Evolutionary conservation across 306 rosid species (phyloP), one percentile per base, ranked within the genome.

Genomic region (Citrullus amarus): DNA sequence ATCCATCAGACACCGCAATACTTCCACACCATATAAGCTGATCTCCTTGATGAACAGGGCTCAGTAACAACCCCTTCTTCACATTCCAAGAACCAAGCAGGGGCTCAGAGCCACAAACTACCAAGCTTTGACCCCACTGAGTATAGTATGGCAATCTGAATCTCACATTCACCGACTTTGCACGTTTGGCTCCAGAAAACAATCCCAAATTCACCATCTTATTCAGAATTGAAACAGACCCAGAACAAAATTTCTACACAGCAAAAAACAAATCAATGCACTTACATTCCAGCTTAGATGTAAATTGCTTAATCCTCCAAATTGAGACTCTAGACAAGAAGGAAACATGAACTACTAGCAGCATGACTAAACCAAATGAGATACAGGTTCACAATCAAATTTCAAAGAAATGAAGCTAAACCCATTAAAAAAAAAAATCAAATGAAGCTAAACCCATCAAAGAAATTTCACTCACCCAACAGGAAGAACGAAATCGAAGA

Each of bases 21-120:
- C 90, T 87, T 84, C 96, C 97, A 15, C 75, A 30, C 98, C 98
- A 95, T 43, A 92, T 76, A 41, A 95, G 96, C 88, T 89, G 93
- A 77, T 66, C 81, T 18, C 96, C 97, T 67, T 95, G 84, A 57
- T 87, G 92, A 84, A 79, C 79, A 46, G 96, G 97, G 48, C 57
- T 87, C 79, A 95, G 87, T 58, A 82, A 75, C 82, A 95, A 68
- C 51, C 98, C 98, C 84, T 81, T 92, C 89, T 92, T 92, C 89
- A 91, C 95, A 83, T 85, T 89, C 97, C 98, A 86, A 2, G 97
- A 89, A 68, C 98, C 98, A 56, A 95, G 91, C 83, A 86, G 25
- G 0, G 95, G 85, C 34, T 85, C 97, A 78, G 98, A 95, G 51
- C 98, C 98, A 74, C 91, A 91, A 32, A 92, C 92, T 67, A 92